Base-by-base conservation (phyloP, 2,329 filamentous ascomycete species). In the Ophiocordyceps robertsii region DNA sequence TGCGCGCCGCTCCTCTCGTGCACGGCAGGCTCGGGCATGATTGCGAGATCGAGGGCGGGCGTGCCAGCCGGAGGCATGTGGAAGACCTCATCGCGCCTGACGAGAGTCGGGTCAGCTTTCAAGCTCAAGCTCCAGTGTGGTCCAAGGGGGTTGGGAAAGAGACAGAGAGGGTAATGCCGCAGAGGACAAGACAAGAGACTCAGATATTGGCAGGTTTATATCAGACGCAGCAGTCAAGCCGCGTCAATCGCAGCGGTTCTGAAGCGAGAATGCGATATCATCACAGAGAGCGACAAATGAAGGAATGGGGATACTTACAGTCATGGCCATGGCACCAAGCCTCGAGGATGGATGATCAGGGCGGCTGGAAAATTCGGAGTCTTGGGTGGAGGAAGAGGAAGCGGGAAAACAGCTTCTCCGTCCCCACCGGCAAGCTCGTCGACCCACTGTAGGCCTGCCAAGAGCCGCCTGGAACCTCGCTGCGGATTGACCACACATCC, bases 181-280 rank as follows among this genome's bases (percentile, higher is more conserved):
- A 44, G 37, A 39, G 33, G 41, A 24, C 31, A 42, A 27, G 44
- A 43, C 39, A 35, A 38, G 17, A 48, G 46, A 42, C 45, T 66
- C 64, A 67, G 64, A 53, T 31, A 53, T 55, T 57, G 56, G 65
- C 63, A 60, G 55, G 52, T 56, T 65, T 43, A 60, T 57, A 64
- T 68, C 66, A 66, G 49, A 37, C 62, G 61, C 63, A 62, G 61
- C 52, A 54, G 60, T 16, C 11, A 35, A 31, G 58, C 63, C 58
- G 62, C 58, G 61, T 68, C 63, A 67, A 65, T 64, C 65, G 66
- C 66, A 68, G 66, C 66, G 66, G 66, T 68, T 68, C 66, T 68
- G 63, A 66, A 64, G 62, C 62, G 61, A 63, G 46, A 51, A 58
- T 62, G 61, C 61, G 52, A 57, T 42, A 53, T 67, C 64, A 68